Evolutionary conservation across 371 early-diverging fungal species (phyloP).

Genomic region (Lichtheimia ornata): DNA sequence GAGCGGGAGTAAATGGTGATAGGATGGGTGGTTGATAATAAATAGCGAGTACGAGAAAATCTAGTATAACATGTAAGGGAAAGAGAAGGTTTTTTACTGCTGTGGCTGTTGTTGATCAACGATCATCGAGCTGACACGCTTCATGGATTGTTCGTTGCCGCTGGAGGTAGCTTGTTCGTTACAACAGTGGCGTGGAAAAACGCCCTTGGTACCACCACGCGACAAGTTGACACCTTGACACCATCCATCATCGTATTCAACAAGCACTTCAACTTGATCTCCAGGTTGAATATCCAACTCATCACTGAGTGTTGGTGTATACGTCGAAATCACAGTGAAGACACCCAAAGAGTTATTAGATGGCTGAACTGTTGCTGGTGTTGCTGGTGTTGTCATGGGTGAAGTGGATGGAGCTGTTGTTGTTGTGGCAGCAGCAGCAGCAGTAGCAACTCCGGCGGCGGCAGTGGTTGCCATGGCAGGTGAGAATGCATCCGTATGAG

Average conservation of each 20-base stretch:
- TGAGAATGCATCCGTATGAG: not conserved
- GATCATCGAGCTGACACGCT: constrained; percentile 51
- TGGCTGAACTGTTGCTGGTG: constrained; percentile 21
- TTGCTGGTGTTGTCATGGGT: not conserved
- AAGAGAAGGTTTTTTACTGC: too few species aligned
- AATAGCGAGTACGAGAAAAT: not conserved
- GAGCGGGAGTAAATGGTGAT: not conserved
- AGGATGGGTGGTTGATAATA: not conserved
- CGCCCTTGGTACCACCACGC: constrained; percentile 58
- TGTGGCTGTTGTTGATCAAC: too few species aligned
- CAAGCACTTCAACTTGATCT: constrained; percentile 63
- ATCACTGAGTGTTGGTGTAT: constrained; percentile 66
- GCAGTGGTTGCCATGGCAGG: constrained; percentile 6
- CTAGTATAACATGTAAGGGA: not conserved
- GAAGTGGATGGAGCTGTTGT: not conserved
- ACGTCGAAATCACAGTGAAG: constrained; percentile 54
- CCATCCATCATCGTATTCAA: constrained; percentile 77
- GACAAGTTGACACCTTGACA: constrained; percentile 64
- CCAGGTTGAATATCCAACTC: constrained; percentile 70
- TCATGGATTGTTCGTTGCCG: constrained; percentile 12
- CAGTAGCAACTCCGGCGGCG: constrained; percentile 9
- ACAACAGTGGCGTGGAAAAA: constrained; percentile 65
- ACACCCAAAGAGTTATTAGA: constrained; percentile 45
- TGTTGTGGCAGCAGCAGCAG: constrained; percentile 7
- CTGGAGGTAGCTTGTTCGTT: not conserved